A percentile compares a stretch with the other conserved stretches of the same genome.
Evolutionary conservation across 2,329 filamentous ascomycete species (phyloP).

Genomic region (Colletotrichum lentis): DNA sequence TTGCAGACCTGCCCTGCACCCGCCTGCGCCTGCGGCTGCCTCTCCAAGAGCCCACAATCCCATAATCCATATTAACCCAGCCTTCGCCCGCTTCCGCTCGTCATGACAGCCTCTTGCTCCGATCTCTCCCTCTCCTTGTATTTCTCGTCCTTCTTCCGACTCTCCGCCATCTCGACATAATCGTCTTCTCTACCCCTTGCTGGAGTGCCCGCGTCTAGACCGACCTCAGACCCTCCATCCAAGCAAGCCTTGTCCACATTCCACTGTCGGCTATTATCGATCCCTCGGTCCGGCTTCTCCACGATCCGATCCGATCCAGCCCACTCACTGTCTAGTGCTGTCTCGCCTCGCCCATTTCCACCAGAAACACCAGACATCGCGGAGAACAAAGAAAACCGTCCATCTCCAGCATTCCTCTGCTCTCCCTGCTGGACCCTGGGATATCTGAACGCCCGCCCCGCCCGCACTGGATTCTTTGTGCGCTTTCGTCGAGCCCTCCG

Average conservation of each 20-base stretch:
- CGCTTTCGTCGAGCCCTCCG: slow-evolving; percentile 24
- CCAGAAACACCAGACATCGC: neutral
- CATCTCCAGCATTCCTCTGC: slow-evolving; percentile 18
- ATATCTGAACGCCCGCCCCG: slow-evolving; percentile 20
- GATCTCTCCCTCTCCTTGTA: slow-evolving; percentile 3
- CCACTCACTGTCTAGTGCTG: slow-evolving; percentile 27
- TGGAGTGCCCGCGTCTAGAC: slow-evolving; percentile 2
- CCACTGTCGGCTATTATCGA: neutral
- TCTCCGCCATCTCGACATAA: slow-evolving; percentile 4
- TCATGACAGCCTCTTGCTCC: slow-evolving; percentile 20
- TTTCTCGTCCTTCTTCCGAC: neutral
- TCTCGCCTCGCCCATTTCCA: slow-evolving; percentile 27
- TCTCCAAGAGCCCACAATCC: slow-evolving; percentile 15
- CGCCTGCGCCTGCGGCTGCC: neutral
- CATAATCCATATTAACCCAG: slow-evolving; percentile 36
- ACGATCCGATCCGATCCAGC: slow-evolving; percentile 34
- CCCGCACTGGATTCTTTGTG: slow-evolving; percentile 27
- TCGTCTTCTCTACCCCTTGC: no score
- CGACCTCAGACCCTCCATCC: neutral
- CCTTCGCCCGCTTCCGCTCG: slow-evolving; percentile 23
- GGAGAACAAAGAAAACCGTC: slow-evolving; percentile 17
- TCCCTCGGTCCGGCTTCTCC: slow-evolving; percentile 2
- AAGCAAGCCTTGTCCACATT: neutral
- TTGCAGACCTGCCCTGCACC: slow-evolving; percentile 12
- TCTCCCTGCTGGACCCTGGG: slow-evolving; percentile 16